These are phyloP conservation scores for Globisporangium radiosum DNA, from an alignment of 352 stramenopile species.

Conservation along the genomic window DNA sequence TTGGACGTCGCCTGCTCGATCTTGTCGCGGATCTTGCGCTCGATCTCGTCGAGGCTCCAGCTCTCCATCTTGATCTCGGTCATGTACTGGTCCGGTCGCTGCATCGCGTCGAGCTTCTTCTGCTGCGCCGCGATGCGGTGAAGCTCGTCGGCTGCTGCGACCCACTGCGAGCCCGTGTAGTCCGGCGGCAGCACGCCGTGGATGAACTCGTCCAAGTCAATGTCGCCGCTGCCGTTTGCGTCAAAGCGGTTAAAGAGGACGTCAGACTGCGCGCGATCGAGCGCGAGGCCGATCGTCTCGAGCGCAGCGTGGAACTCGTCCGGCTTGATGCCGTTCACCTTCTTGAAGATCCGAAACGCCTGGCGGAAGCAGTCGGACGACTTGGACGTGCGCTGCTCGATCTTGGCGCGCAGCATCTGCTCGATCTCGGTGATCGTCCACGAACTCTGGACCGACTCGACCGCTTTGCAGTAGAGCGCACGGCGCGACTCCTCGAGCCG, in stretches of 20 bases:
- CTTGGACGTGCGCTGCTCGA: conserved; percentile 69
- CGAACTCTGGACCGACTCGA: conserved; percentile 55
- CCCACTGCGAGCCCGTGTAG: conserved; percentile 66
- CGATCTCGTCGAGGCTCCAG: conserved; percentile 74
- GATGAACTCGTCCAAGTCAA: conserved; percentile 80
- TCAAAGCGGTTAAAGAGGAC: conserved; percentile 69
- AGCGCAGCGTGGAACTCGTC: conserved; percentile 64
- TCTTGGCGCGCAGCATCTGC: conserved; percentile 76
- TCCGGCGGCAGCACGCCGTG: conserved; percentile 65
- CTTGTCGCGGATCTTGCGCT: conserved; percentile 75
- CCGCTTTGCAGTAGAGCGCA: conserved; percentile 55
- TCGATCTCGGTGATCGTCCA: conserved; percentile 78
- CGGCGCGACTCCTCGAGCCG: conserved; percentile 40
- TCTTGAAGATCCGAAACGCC: conserved; percentile 79
- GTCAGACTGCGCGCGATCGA: conserved; percentile 47
- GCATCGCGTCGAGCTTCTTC: conserved; percentile 42
- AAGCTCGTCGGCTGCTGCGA: conserved; percentile 69
- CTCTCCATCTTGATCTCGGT: conserved; percentile 72
- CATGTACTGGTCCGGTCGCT: conserved; percentile 57
- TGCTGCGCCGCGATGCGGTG: conserved; percentile 46
- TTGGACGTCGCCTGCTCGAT: conserved; percentile 73
- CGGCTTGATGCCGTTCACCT: conserved; percentile 71
- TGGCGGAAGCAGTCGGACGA: conserved; percentile 79
- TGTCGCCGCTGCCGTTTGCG: conserved; percentile 63
- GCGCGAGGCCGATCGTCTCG: conserved; percentile 43